Evolutionary conservation across 192 early-diverging fungal species (phyloP), one percentile per base, ranked within the genome.

Genomic region (Chytriomyces confervae): DNA sequence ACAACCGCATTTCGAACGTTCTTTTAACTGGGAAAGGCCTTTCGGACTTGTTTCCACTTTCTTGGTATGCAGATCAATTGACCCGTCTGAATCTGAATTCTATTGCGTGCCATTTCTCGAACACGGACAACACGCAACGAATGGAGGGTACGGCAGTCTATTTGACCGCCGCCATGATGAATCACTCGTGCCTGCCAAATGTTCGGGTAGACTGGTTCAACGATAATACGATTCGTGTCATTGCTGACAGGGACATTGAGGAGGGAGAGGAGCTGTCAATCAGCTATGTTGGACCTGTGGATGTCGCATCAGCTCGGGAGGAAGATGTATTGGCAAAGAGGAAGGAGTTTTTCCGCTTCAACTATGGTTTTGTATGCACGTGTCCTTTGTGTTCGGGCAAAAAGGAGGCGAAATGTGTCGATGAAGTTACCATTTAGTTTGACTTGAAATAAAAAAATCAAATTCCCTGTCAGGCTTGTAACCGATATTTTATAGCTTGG

Each of bases 261-360:
- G 50, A 8, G 46, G 74, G 74, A 11, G 64, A 66, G 10, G 74
- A 76, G 62, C 62, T 76, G 8, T 50, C 20, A 10, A 76, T 76
- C 27, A 62, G 29, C 1, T 76, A 76, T 36, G 29, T 50, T 11
- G 62, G 62, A 16, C 44, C n/a, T 9, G 63, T 66, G 13, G 74
- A 64, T 63, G 16, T 57, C 13, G 47, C 29, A 53, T 53, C 45
- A 29, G 16, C 11, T 11, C 29, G 44, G 13, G 63, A 64, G 45
- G 20, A 44, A 11, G 36, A 18, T 60, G 53, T 60, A 3, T 27
- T 72, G 48, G 46, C 8, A 49, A 47, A 76, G 57, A n/a, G 74
- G 23, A 24, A 50, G 74, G 62, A 76, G 63, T 76, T 50, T 76
- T 66, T 76, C 47, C 62, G 74, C 23, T 76, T 50, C 74, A 76